Conservation (phyloP, 768 basidiomycete species). For the Roridomyces roridus region DNA sequence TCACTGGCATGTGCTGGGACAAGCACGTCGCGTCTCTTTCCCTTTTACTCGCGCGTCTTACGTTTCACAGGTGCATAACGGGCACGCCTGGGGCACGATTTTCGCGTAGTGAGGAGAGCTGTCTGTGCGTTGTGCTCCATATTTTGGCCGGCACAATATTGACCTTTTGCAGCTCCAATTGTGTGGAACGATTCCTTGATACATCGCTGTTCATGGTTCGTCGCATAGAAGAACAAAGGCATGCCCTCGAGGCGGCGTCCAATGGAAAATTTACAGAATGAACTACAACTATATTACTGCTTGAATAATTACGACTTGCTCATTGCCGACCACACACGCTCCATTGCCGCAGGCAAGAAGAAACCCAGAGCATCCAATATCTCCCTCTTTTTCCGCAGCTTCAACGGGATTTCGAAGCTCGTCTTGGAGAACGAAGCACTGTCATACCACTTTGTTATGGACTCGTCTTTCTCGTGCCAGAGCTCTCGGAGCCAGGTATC, state of each 20-base stretch:
- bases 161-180: slow-evolving; percentile 53
- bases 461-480: slow-evolving; percentile 87
- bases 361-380: slow-evolving; percentile 73
- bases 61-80: slow-evolving; percentile 71
- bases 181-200: slow-evolving; percentile 89
- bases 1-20: slow-evolving; percentile 91
- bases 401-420: slow-evolving; percentile 62
- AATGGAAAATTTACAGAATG: slow-evolving; percentile 13
- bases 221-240: slow-evolving; percentile 57
- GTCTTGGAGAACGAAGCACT: slow-evolving; percentile 48
- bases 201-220: slow-evolving; percentile 67
- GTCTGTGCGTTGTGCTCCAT: slow-evolving; percentile 51
- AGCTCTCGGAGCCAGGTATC: slow-evolving; percentile 82
- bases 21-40: slow-evolving; percentile 63
- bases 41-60: slow-evolving; percentile 4
- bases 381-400: slow-evolving; percentile 59
- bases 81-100: slow-evolving; percentile 80
- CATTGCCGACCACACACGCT: slow-evolving; percentile 54
- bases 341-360: slow-evolving; percentile 63
- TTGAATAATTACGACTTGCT: slow-evolving; percentile 28
- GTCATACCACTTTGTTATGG: slow-evolving; percentile 71
- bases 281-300: slow-evolving; percentile 16
- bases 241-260: slow-evolving; percentile 2
- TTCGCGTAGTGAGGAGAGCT: slow-evolving; percentile 79
- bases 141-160: not conserved